Conservation (phyloP, 495 filamentous ascomycete genomes). For the Penicillium alfredii region DNA sequence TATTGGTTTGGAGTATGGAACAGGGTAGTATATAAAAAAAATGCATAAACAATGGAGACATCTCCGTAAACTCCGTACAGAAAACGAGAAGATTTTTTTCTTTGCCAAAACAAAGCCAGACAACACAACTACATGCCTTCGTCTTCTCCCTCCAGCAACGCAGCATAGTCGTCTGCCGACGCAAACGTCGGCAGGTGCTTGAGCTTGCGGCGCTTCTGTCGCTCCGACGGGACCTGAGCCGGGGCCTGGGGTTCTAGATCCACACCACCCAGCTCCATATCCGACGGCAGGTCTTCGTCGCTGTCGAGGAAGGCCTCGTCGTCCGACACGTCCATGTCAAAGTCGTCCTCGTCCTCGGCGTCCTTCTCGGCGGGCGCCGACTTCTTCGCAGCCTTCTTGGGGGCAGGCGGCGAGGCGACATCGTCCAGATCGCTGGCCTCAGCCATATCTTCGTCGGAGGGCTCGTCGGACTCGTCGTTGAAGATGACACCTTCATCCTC, state of each 20-base stretch:
- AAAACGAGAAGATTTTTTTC: too few species aligned
- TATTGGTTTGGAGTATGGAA: too few species aligned
- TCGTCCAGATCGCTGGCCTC: constrained; percentile 23
- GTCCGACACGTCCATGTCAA: constrained; percentile 47
- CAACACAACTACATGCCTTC: constrained; percentile 43
- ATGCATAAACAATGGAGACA: too few species aligned
- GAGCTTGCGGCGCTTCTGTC: constrained; percentile 73
- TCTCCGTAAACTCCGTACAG: too few species aligned
- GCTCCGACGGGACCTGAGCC: constrained; percentile 46
- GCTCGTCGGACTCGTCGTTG: constrained; percentile 43
- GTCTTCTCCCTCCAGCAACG: constrained; percentile 70
- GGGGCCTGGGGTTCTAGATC: constrained; percentile 28
- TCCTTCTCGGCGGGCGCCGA: constrained; percentile 32
- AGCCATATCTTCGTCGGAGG: constrained; percentile 40
- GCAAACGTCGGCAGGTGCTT: constrained; percentile 89
- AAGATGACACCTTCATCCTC: constrained; percentile 50
- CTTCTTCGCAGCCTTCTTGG: constrained; percentile 34
- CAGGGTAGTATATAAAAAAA: too few species aligned
- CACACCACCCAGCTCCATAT: constrained; percentile 41
- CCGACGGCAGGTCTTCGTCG: constrained; percentile 50
- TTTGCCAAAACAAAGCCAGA: constrained; percentile 5
- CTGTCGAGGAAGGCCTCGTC: constrained; percentile 49
- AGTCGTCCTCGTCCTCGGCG: constrained; percentile 42
- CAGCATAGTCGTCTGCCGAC: constrained; percentile 86
- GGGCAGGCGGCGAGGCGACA: constrained; percentile 18